A percentile compares a stretch with the other conserved stretches of the same genome.
Conservation (phyloP, 805 yeast genomes). For the Cyberlindnera americana region DNA sequence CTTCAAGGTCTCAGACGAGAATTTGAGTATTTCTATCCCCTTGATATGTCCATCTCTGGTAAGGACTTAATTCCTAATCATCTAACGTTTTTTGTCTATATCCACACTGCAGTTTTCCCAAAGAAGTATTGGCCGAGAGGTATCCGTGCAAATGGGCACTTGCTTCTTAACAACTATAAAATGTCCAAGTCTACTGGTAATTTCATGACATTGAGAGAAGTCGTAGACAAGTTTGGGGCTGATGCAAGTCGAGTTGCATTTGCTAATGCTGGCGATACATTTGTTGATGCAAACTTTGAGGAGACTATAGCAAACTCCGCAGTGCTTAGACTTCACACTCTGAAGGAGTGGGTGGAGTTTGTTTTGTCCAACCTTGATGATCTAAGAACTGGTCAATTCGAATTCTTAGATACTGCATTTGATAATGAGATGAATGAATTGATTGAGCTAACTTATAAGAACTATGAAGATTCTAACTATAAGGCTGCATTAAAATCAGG, state of each 20-base stretch:
- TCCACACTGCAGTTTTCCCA: conserved; percentile 91
- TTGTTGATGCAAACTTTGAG: conserved; percentile 97
- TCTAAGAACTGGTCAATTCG: conserved; percentile 50
- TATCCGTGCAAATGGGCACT: conserved; percentile 92
- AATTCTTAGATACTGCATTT: conserved; percentile 83
- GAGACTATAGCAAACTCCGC: conserved; percentile 97
- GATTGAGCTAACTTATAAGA: conserved; percentile 67
- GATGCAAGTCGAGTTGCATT: conserved; percentile 96
- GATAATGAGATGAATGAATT: conserved; percentile 89
- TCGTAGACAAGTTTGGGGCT: conserved; percentile 88
- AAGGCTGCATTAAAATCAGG: conserved; percentile 89
- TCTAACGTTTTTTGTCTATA: conserved; percentile 90
- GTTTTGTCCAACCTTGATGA: conserved; percentile 46
- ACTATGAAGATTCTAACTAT: conserved; percentile 70
- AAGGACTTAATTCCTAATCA: conserved; percentile 97
- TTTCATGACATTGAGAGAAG: conserved; percentile 84
- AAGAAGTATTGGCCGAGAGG: conserved; percentile 90
- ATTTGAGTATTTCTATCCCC: conserved; percentile 94
- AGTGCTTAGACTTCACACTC: conserved; percentile 82
- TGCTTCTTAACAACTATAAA: conserved; percentile 91
- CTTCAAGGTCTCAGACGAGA: conserved; percentile 80
- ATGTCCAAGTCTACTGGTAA: conserved; percentile 98
- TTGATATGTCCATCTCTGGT: conserved; percentile 89
- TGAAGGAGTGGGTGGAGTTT: conserved; percentile 95
- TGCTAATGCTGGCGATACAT: conserved; percentile 97